These are phyloP conservation scores for Pseudogymnoascus verrucosus DNA, from an alignment of 2,329 filamentous ascomycete species.

Conservation along the genomic window DNA sequence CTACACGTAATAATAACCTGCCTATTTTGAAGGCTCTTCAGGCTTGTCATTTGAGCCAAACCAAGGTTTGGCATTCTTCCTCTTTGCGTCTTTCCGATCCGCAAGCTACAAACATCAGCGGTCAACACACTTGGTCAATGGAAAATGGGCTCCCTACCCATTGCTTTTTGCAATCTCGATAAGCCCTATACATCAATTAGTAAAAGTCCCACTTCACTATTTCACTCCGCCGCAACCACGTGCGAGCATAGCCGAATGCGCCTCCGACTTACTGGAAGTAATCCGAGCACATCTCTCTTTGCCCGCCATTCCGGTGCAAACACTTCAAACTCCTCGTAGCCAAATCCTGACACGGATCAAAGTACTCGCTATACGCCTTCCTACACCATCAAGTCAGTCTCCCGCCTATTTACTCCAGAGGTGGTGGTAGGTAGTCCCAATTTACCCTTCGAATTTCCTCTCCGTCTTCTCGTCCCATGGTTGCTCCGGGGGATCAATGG, in stretches of 20 bases:
- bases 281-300: constrained; percentile 82
- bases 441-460: constrained; percentile 57
- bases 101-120: constrained; percentile 29
- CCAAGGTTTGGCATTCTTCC: constrained; percentile 26
- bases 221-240: constrained; percentile 13
- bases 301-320: constrained; percentile 78
- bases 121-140: neutral
- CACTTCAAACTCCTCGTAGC: constrained; percentile 80
- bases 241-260: neutral
- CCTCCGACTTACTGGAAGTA: constrained; percentile 79
- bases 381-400: constrained; percentile 37
- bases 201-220: constrained; percentile 1
- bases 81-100: constrained; percentile 38
- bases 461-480: constrained; percentile 54
- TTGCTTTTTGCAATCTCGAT: constrained; percentile 88
- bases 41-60: constrained; percentile 14
- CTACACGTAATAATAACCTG: neutral
- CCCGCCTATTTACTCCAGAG: neutral
- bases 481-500: neutral
- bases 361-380: constrained; percentile 82
- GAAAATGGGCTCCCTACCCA: constrained; percentile 58
- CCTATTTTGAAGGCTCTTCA: neutral
- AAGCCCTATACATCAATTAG: constrained; percentile 53
- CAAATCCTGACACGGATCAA: constrained; percentile 92
- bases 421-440: constrained; percentile 9